A percentile compares a stretch with the other conserved stretches of the same genome.
These are phyloP conservation scores for Sugiyamaella marilandica DNA, from an alignment of 805 yeast species.

Conservation along the genomic window DNA sequence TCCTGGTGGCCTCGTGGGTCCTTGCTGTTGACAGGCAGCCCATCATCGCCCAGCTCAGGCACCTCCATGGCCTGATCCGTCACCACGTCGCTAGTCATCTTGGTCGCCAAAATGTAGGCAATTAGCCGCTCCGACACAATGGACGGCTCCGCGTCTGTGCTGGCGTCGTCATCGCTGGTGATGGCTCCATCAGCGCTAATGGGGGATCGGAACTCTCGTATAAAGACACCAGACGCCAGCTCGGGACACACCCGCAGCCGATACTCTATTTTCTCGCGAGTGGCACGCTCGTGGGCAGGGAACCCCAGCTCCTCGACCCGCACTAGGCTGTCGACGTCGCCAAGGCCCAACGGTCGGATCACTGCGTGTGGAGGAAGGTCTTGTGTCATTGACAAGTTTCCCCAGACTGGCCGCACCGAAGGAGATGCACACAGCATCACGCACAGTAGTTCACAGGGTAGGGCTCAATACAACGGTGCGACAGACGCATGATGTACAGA, in stretches of 20 bases:
- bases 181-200: conserved; percentile 26
- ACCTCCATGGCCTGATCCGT: conserved; percentile 57
- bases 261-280: conserved; percentile 58
- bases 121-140: conserved; percentile 53
- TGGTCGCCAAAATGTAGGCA: conserved; percentile 80
- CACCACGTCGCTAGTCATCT: conserved; percentile 44
- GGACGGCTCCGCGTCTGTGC: conserved; percentile 8
- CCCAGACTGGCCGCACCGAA: conserved; percentile 13
- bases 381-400: conserved; percentile 17
- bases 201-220: conserved; percentile 51
- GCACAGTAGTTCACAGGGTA: too few species aligned
- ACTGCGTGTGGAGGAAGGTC: conserved; percentile 52
- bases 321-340: conserved; percentile 60
- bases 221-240: conserved; percentile 79
- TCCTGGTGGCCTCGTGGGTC: conserved; percentile 63
- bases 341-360: conserved; percentile 72
- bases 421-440: too few species aligned
- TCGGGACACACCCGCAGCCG: conserved; percentile 84
- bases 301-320: conserved; percentile 66
- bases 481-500: too few species aligned
- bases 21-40: conserved; percentile 19
- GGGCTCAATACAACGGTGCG: too few species aligned
- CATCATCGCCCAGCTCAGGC: conserved; percentile 39
- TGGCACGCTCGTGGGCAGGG: conserved; percentile 63
- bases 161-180: background rate